Conservation (phyloP, 2,329 filamentous ascomycete genomes). For the Phoma sp. region DNA sequence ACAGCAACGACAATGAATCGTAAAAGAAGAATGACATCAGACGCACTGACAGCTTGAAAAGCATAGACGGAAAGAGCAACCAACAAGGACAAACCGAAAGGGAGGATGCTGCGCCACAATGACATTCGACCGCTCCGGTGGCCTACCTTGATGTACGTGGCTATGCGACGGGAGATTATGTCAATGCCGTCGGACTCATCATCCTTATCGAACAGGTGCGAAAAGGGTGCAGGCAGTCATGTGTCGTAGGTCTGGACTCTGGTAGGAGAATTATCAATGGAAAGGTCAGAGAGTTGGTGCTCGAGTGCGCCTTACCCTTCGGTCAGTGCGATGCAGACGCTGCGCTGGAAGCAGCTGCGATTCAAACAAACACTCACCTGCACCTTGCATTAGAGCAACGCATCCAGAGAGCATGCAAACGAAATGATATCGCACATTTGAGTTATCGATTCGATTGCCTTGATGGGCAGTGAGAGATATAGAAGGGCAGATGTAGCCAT, state of each 20-base stretch:
- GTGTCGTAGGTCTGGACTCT: constrained; percentile 8
- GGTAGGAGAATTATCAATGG: background rate
- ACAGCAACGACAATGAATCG: constrained; percentile 12
- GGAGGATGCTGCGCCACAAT: constrained; percentile 23
- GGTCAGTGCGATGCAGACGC: background rate
- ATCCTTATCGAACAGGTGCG: constrained; percentile 1
- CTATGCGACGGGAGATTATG: constrained; percentile 8
- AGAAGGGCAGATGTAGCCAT: constrained; percentile 8
- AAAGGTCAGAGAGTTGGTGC: background rate
- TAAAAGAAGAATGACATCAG: constrained; percentile 32
- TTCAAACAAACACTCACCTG: background rate
- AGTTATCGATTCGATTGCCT: constrained; percentile 15
- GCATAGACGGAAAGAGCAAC: constrained; percentile 21
- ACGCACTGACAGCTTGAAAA: constrained; percentile 20
- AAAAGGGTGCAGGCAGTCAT: constrained; percentile 4
- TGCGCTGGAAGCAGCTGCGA: background rate
- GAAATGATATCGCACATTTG: constrained; percentile 27
- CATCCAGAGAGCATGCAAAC: background rate
- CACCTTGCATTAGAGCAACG: background rate
- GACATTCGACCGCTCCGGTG: constrained; percentile 15
- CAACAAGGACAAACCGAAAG: constrained; percentile 15
- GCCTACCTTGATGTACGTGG: constrained; percentile 7
- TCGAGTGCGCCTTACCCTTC: background rate
- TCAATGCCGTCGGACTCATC: constrained; percentile 3
- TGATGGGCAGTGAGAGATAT: background rate